Evolutionary conservation across 2,329 filamentous ascomycete species (phyloP), one percentile per base, ranked within the genome.

Genomic region (Calonectria ilicicola): DNA sequence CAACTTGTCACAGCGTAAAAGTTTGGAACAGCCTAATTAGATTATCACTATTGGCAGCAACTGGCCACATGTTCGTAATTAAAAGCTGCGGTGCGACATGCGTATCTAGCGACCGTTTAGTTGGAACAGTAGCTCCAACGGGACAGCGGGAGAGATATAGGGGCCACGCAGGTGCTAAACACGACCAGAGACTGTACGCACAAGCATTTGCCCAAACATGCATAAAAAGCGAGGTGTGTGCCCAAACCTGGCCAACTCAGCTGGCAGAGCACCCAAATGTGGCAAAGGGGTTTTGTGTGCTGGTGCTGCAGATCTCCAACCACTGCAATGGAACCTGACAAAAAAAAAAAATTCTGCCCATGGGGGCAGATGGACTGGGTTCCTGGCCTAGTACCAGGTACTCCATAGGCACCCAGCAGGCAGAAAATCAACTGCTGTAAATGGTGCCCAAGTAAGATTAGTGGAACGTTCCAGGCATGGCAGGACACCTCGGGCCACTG

Each of bases 381-480:
- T 40, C 26, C 7, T 44, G 26, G 38, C 42, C 42, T 17, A 47
- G 21, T 62, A 35, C 29, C 27, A 47, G 38, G 47, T 29, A n/a
- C 65, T 67, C 27, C 56, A 53, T 60, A 69, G 60, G 66, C 67
- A 66, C 66, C 67, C 67, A 65, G 70, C 27, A 56, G 74, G 60
- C 51, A 44, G 69, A 62, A 63, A 68, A 56, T 53, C 29, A 23
- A n/a, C 53, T 58, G n/a, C 19, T 21, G 35, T 58, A 38, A 72
- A 62, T 42, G 68, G 58, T 76, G 74, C 75, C 78, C 77, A 78
- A 80, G n/a, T 58, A 35, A 58, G 21, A 23, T 72, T 69, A 69
- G 73, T 74, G 73, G 70, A 75, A 74, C 73, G 38, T 74, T 76
- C 72, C 70, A 80, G 76, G 79, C 80, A 71, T 14, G 56, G 64